phyloP scores from a whole-genome alignment of 116 monocot species.

The Cymodocea nodosa region DNA sequence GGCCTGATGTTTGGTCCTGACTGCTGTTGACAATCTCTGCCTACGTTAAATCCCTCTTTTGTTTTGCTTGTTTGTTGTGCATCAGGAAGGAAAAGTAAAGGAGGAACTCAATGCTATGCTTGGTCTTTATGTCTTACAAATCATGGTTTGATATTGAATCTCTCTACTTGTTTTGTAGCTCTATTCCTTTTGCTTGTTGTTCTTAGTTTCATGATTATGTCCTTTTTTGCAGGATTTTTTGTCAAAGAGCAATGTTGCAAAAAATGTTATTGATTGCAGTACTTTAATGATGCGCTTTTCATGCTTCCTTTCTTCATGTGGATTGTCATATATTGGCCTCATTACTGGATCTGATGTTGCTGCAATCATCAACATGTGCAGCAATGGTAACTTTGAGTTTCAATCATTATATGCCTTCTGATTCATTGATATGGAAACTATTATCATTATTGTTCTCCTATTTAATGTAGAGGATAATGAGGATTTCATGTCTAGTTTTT shows the following conservation, averaged over 20 bases:
- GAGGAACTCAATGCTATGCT: slow-evolving; percentile 64
- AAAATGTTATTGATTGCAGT: slow-evolving; percentile 23
- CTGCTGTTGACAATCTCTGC: not conserved
- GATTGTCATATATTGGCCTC: slow-evolving; percentile 62
- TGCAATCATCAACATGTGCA: slow-evolving; percentile 12
- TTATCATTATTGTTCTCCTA: slow-evolving; percentile 8
- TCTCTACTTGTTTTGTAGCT: not conserved
- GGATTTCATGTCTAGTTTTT: slow-evolving; percentile 38
- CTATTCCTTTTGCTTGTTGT: slow-evolving; percentile 4
- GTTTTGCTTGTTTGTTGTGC: slow-evolving; percentile 1
- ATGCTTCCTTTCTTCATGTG: slow-evolving; percentile 51
- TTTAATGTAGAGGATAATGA: slow-evolving; percentile 46
- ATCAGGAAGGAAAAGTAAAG: slow-evolving; percentile 42
- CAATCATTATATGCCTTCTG: not conserved
- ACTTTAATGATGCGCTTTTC: slow-evolving; percentile 31
- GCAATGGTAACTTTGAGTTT: slow-evolving; percentile 29
- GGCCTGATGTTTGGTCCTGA: not conserved
- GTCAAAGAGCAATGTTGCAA: slow-evolving; percentile 29
- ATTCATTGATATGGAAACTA: slow-evolving; percentile 6
- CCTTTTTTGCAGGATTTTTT: slow-evolving; percentile 54
- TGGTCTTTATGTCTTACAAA: slow-evolving; percentile 65
- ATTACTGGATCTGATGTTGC: slow-evolving; percentile 47
- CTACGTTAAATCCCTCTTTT: slow-evolving; percentile 6
- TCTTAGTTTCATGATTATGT: slow-evolving; percentile 1
- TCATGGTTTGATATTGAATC: slow-evolving; percentile 35